Conservation (phyloP, 148 eudicot species). For the Tetragonia tetragonoides region DNA sequence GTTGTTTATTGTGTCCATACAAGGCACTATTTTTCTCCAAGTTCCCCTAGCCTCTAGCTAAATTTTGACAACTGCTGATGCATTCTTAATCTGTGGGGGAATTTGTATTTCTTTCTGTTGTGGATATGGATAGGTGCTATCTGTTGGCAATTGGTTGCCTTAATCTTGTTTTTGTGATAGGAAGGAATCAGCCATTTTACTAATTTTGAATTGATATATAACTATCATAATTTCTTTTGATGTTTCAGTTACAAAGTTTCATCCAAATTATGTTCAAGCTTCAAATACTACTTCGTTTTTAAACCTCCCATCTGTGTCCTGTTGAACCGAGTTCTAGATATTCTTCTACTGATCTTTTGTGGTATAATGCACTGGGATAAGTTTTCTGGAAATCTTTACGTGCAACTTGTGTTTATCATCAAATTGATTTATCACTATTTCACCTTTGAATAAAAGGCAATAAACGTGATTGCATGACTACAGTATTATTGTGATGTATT, state of each 20-base stretch:
- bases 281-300: too few species aligned
- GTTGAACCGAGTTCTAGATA: too few species aligned
- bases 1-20: not conserved
- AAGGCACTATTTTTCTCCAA: not conserved
- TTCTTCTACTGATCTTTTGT: too few species aligned
- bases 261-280: too few species aligned
- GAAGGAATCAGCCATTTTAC: too few species aligned
- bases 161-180: too few species aligned
- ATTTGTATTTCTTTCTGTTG: too few species aligned
- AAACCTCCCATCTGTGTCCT: too few species aligned
- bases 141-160: too few species aligned
- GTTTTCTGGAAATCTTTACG: not conserved
- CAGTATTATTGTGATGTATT: not conserved
- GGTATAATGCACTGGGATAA: not conserved
- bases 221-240: not conserved
- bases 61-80: not conserved
- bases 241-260: not conserved
- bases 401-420: not conserved
- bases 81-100: not conserved
- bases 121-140: too few species aligned
- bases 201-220: too few species aligned
- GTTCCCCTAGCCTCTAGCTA: not conserved
- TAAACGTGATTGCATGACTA: not conserved
- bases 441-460: not conserved
- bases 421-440: not conserved